These are phyloP conservation scores for Platanthera guangdongensis DNA, from an alignment of 106 monocot species.

Conservation along the genomic window DNA sequence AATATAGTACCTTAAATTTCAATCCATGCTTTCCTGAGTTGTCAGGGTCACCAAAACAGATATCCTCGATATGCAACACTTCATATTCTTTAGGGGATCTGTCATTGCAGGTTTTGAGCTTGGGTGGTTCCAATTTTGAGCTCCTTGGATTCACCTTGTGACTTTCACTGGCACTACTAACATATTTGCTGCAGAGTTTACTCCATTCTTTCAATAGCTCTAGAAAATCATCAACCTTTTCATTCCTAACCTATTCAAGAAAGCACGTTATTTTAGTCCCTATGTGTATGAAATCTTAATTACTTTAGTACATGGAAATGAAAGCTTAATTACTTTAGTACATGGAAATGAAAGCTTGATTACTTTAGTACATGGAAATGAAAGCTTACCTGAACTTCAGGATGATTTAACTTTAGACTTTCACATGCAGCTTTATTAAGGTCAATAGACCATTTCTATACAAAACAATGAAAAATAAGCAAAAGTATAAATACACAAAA, in stretches of 20 bases:
- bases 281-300: constrained; percentile 3
- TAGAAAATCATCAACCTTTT: constrained; percentile 61
- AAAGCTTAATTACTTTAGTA: no score
- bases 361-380: constrained; percentile 2
- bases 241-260: constrained; percentile 69
- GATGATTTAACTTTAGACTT: constrained; percentile 67
- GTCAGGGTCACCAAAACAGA: constrained; percentile 83
- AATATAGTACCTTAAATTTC: constrained; percentile 61
- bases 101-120: constrained; percentile 9
- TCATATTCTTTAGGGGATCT: constrained; percentile 55
- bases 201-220: constrained; percentile 73
- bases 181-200: constrained; percentile 52
- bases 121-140: constrained; percentile 10
- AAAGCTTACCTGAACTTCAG: constrained; percentile 59
- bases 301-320: no score
- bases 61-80: constrained; percentile 58
- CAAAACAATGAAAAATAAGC: constrained; percentile 5
- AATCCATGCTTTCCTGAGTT: constrained; percentile 53
- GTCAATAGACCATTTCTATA: constrained; percentile 91
- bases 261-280: constrained; percentile 7
- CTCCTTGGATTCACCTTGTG: constrained; percentile 4
- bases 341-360: constrained; percentile 1
- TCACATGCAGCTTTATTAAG: constrained; percentile 57
- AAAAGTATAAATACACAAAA: constrained; percentile 9
- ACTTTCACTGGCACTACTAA: constrained; percentile 8